Evolutionary conservation across 2,329 filamentous ascomycete genomes (phyloP).

Genomic region (Nakataea oryzae): DNA sequence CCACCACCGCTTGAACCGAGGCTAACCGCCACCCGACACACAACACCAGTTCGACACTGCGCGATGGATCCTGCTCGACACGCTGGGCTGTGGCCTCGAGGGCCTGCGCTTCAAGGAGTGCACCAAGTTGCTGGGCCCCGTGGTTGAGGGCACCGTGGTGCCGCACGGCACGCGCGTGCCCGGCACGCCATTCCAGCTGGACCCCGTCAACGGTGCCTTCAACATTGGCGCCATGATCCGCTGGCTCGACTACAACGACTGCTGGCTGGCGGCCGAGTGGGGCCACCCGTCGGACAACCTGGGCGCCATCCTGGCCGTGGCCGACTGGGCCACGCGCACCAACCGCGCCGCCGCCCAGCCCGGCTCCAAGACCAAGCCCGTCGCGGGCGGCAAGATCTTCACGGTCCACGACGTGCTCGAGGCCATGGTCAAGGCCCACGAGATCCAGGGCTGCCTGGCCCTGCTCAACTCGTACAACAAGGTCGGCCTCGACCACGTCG

Average conservation of each 20-base stretch:
- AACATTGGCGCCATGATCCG: slow-evolving; percentile 98
- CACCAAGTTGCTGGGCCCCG: slow-evolving; percentile 84
- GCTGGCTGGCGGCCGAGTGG: slow-evolving; percentile 98
- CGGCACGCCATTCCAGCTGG: slow-evolving; percentile 87
- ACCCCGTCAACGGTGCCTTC: slow-evolving; percentile 92
- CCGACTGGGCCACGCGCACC: slow-evolving; percentile 95
- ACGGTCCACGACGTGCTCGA: slow-evolving; percentile 87
- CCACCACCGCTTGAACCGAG: slow-evolving; percentile 5
- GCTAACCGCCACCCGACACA: slow-evolving; percentile 10
- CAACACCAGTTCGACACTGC: slow-evolving; percentile 75
- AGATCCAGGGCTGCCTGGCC: slow-evolving; percentile 95
- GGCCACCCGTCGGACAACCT: slow-evolving; percentile 97
- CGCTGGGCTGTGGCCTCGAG: slow-evolving; percentile 91
- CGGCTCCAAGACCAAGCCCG: slow-evolving; percentile 14
- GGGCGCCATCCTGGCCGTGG: slow-evolving; percentile 89
- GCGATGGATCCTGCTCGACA: slow-evolving; percentile 93
- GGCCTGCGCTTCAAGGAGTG: slow-evolving; percentile 93
- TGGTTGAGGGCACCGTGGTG: slow-evolving; percentile 81
- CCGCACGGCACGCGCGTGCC: slow-evolving; percentile 87
- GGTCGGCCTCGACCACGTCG: slow-evolving; percentile 94
- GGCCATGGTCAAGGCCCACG: slow-evolving; percentile 98
- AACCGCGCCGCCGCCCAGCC: slow-evolving; percentile 50
- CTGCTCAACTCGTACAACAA: slow-evolving; percentile 99
- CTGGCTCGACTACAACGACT: slow-evolving; percentile 99
- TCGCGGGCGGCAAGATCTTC: slow-evolving; percentile 79